Evolutionary conservation across 164 flowering plant species (phyloP).

Genomic region (Stephania cephalantha): DNA sequence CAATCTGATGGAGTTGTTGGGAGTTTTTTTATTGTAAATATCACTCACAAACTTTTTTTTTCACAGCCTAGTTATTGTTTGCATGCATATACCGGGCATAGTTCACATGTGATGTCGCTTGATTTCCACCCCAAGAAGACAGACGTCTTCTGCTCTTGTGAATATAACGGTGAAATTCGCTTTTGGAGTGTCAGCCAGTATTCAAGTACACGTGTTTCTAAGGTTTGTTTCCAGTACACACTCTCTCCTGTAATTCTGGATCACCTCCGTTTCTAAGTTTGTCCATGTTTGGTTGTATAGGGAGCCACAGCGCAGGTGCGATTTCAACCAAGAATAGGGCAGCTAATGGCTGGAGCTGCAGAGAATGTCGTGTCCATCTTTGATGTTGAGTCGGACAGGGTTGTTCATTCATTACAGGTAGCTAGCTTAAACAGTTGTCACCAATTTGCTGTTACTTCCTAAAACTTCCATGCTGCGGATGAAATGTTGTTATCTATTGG

Average conservation of each 20-base stretch:
- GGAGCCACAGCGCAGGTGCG: constrained; percentile 77
- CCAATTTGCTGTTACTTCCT: too few species aligned
- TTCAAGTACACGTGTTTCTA: constrained; percentile 46
- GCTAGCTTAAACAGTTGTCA: neutral
- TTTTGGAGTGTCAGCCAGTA: constrained; percentile 58
- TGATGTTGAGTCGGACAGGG: constrained; percentile 79
- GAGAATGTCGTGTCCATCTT: constrained; percentile 68
- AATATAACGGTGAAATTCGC: constrained; percentile 59
- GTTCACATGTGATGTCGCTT: constrained; percentile 63
- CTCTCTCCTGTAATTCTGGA: neutral
- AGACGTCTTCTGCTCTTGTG: constrained; percentile 80
- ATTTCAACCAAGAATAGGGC: constrained; percentile 84
- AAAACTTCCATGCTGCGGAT: too few species aligned
- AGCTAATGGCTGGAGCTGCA: constrained; percentile 72
- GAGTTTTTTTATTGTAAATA: neutral
- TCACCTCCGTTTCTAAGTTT: constrained; percentile 1
- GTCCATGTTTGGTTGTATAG: constrained; percentile 27
- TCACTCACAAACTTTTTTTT: constrained; percentile 12
- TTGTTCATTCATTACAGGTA: constrained; percentile 58
- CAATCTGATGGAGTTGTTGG: neutral
- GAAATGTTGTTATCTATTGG: too few species aligned
- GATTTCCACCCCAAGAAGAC: constrained; percentile 93
- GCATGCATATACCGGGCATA: constrained; percentile 52
- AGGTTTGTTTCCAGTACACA: constrained; percentile 35
- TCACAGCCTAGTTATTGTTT: constrained; percentile 72